A percentile compares a stretch with the other conserved stretches of the same genome.
Evolutionary conservation across 805 yeast species (phyloP).

Genomic region (Phaffomyces opuntiae): DNA sequence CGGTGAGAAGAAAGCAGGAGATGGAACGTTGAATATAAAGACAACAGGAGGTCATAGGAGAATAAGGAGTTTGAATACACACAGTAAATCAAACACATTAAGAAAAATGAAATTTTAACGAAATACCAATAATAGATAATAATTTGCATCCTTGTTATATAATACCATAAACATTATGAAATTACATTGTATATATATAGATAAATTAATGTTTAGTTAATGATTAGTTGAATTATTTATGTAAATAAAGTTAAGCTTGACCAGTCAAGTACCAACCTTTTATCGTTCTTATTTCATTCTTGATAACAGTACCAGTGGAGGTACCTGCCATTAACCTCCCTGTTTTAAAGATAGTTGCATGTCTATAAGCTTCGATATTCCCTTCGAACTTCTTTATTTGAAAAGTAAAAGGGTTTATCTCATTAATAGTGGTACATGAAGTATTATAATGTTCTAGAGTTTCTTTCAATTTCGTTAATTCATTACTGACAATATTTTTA

Average conservation of each 20-base stretch:
- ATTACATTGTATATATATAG: constrained; percentile 2
- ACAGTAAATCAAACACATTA: constrained; percentile 1
- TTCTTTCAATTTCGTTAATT: constrained; percentile 24
- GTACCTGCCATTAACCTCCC: constrained; percentile 18
- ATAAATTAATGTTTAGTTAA: constrained; percentile 2
- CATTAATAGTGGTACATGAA: constrained; percentile 12
- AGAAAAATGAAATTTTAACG: constrained; percentile 9
- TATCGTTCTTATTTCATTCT: constrained; percentile 27
- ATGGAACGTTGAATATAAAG: not conserved
- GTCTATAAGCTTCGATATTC: constrained; percentile 16
- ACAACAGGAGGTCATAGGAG: constrained; percentile 7
- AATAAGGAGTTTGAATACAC: constrained; percentile 6
- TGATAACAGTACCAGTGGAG: constrained; percentile 18
- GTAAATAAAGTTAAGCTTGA: constrained; percentile 16
- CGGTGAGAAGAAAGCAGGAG: not conserved
- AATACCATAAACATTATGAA: not conserved
- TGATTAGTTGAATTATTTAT: not conserved
- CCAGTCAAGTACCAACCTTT: constrained; percentile 37
- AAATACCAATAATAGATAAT: not conserved
- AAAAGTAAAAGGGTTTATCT: constrained; percentile 23
- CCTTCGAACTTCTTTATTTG: constrained; percentile 24
- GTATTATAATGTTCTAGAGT: constrained; percentile 25
- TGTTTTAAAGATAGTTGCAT: constrained; percentile 17
- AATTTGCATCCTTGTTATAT: not conserved
- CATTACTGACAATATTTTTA: constrained; percentile 15